Conservation (phyloP, 2,329 filamentous ascomycete species). For the Fusarium sp. region DNA sequence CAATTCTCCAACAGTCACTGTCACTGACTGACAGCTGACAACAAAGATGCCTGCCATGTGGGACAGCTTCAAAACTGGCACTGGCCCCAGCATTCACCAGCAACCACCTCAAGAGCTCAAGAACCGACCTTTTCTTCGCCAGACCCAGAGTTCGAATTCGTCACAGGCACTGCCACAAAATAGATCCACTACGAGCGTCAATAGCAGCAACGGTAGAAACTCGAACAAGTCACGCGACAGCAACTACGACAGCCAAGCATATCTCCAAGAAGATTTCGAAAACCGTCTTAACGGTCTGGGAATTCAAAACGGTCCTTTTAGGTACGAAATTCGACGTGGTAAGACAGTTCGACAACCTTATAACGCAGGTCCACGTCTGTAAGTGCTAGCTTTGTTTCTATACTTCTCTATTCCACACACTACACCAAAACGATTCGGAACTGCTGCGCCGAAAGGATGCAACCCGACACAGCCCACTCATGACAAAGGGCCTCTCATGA, state of each 20-base stretch:
- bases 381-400: conserved; percentile 41
- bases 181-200: conserved; percentile 30
- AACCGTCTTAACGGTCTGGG: conserved; percentile 49
- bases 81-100: conserved; percentile 39
- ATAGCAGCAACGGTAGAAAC: conserved; percentile 27
- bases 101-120: conserved; percentile 46
- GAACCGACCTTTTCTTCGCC: conserved; percentile 46
- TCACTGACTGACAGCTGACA: conserved; percentile 21
- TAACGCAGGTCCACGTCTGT: conserved; percentile 44
- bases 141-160: conserved; percentile 14
- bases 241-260: conserved; percentile 25
- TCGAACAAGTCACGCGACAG: conserved; percentile 30
- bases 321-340: conserved; percentile 50
- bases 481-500: conserved; percentile 4
- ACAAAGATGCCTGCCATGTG: conserved; percentile 45
- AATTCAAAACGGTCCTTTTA: conserved; percentile 46
- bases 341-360: conserved; percentile 49
- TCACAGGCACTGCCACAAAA: conserved; percentile 29
- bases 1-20: conserved; percentile 15
- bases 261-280: conserved; percentile 45
- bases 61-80: conserved; percentile 44
- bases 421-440: neutral
- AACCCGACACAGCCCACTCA: conserved; percentile 11
- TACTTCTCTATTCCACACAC: conserved; percentile 4
- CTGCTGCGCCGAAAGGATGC: conserved; percentile 5